Base-by-base conservation (phyloP, 1,139 yeast genomes). In the Suhomyces maxii region DNA sequence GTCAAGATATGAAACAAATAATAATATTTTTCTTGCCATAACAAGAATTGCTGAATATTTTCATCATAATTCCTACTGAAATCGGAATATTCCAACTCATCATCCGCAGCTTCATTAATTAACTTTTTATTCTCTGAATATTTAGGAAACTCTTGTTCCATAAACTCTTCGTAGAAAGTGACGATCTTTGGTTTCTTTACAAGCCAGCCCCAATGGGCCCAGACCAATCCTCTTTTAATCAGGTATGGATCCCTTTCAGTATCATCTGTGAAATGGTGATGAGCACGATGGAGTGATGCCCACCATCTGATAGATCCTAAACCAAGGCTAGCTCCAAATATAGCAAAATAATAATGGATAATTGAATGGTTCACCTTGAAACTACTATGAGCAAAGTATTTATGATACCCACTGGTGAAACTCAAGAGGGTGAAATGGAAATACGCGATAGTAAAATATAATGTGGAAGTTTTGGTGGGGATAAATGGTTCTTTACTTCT, bases 161-260 rank as follows among this genome's bases (percentile, higher is more conserved):
- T 62, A 47, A 70, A 68, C 14, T 69, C 72, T 10, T 61, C 55
- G 48, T 67, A 68, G 48, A 73, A 73, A 0, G 63, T 55, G 6
- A 55, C 54, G n/a, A 61, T 58, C 46, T 73, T 75, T 13, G 85
- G 86, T 49, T 75, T 77, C 40, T 78, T 65, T 23, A 83, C 56
- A 49, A 82, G 67, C 86, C 89, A 83, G 0, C 89, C 88, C 61
- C 81, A 69, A 60, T 83, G 89, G 41, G 83, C 78, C 76, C 78
- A 83, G 41, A 68, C 59, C 39, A 80, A 70, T 7, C 87, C 88
- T 51, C 81, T 69, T 56, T 82, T 77, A 47, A 77, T 78, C 59
- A 79, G 79, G 56, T 83, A 84, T 0, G 91, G 90, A 59, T 85
- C 90, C 39, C 73, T 68, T 47, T 83, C 88, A 0, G 86, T 80